Base-by-base conservation (phyloP, 495 filamentous ascomycete species). In the Rhypophila decipiens region DNA sequence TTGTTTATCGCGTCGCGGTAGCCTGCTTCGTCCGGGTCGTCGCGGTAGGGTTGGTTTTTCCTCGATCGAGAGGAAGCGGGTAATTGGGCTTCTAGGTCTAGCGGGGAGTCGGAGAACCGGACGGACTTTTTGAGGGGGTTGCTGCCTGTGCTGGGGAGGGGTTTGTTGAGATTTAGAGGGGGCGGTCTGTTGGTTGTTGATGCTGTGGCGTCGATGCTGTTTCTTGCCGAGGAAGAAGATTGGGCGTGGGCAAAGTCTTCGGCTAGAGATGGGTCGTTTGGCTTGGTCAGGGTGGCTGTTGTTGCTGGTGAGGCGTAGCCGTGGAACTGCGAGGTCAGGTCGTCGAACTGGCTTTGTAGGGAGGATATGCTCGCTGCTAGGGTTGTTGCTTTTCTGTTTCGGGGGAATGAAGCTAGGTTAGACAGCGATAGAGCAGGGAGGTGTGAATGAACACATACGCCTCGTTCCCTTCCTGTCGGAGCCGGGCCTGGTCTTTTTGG, bases 241-340 rank as follows among this genome's bases (percentile, higher is more conserved):
- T 64, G 56, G 40, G 86, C 83, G 58, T 79, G 75, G 49, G 79
- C 70, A 64, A 90, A 88, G 65, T 88, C 83, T 48, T 70, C 49
- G 24, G 70, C 69, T 39, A 88, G 78, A 49, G 77, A 66, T 44
- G 84, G 74, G 65, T 88, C 74, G 67, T 87, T 88, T 47, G 85
- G 82, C 29, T 76, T 63, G 36, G 74, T 72, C 47, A 83, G 61
- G 40, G 77, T 76, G 10, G 66, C 61, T 46, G 71, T 56, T 39
- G 73, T 70, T 2, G 69, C 60, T 21, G 71, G 50, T 0, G 76
- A 68, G 19, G 79, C 65, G 62, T 74, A 71, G 61, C 84, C 83
- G 57, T 82, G 69, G 65, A 80, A 82, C 60, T 82, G 75, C 15
- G 76, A 61, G 31, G 69, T 71, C 12, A 86, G 70, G 49, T 83